Evolutionary conservation across 192 early-diverging fungal genomes (phyloP).

Genomic region (Backusella parvicylindrica): DNA sequence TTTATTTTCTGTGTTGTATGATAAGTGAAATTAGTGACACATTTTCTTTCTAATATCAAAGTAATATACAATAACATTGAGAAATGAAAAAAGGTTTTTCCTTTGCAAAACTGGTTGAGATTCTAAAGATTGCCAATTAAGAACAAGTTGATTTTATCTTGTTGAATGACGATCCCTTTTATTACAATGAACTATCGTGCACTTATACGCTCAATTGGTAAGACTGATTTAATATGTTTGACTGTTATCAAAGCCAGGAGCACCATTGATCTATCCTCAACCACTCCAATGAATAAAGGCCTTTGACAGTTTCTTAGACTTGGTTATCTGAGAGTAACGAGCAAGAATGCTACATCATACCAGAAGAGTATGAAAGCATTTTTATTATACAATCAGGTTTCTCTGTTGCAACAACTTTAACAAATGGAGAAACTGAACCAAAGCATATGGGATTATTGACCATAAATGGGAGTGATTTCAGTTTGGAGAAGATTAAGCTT

Average conservation of each 20-base stretch:
- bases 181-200: slow-evolving; percentile 89
- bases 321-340: slow-evolving; percentile 96
- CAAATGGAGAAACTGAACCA: slow-evolving; percentile 72
- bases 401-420: slow-evolving; percentile 85
- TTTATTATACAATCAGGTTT: slow-evolving; percentile 89
- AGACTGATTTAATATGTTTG: slow-evolving; percentile 72
- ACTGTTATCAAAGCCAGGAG: slow-evolving; percentile 89
- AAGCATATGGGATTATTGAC: slow-evolving; percentile 61
- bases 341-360: slow-evolving; percentile 88
- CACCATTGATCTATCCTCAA: slow-evolving; percentile 76
- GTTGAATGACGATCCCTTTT: slow-evolving; percentile 92
- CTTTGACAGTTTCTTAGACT: slow-evolving; percentile 73
- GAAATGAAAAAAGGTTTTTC: no score
- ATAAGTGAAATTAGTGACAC: no score
- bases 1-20: no score
- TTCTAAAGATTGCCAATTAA: slow-evolving; percentile 66
- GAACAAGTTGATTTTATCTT: slow-evolving; percentile 85
- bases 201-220: slow-evolving; percentile 62
- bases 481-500: slow-evolving; percentile 70
- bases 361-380: slow-evolving; percentile 66
- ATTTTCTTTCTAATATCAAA: no score
- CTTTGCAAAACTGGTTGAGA: no score
- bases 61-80: no score
- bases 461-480: slow-evolving; percentile 64
- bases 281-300: slow-evolving; percentile 85